Conservation (phyloP, 75 land plant genomes). For the Ceratopteris richardii region DNA sequence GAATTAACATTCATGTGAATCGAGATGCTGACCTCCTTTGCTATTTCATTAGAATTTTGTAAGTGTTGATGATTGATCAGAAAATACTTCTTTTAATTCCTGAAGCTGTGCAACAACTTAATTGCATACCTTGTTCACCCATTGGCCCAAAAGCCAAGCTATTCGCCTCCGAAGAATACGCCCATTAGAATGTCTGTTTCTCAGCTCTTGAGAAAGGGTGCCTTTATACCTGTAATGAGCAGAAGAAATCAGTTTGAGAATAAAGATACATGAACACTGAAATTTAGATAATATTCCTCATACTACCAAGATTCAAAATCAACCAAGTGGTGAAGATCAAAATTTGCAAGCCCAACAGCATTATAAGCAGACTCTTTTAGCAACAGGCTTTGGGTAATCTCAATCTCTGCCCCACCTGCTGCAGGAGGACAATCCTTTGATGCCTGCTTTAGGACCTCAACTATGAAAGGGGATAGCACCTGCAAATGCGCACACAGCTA, state of each 20-base stretch:
- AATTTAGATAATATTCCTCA: neutral
- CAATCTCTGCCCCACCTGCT: constrained; percentile 39
- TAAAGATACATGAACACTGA: neutral
- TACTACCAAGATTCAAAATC: constrained; percentile 88
- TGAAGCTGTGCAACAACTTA: too few relatives aligned
- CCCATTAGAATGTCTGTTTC: constrained; percentile 79
- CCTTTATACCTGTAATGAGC: constrained; percentile 61
- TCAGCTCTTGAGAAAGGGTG: constrained; percentile 61
- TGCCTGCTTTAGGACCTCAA: constrained; percentile 82
- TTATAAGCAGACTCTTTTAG: constrained; percentile 94
- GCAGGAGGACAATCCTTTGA: constrained; percentile 61
- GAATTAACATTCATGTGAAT: too few relatives aligned
- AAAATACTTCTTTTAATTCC: too few relatives aligned
- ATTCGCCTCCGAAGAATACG: constrained; percentile 84
- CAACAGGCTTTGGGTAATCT: constrained; percentile 61
- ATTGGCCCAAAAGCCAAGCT: constrained; percentile 88
- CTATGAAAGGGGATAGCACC: constrained; percentile 84
- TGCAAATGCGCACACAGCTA: constrained; percentile 14
- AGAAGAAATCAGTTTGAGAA: too few relatives aligned
- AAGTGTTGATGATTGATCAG: too few relatives aligned
- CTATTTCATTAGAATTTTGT: too few relatives aligned
- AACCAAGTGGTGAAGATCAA: constrained; percentile 81
- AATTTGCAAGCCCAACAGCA: constrained; percentile 93
- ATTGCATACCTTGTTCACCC: constrained; percentile 85
- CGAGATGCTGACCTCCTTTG: too few relatives aligned